Conservation (phyloP, 352 stramenopile species). For the Phytophthora rubi region DNA sequence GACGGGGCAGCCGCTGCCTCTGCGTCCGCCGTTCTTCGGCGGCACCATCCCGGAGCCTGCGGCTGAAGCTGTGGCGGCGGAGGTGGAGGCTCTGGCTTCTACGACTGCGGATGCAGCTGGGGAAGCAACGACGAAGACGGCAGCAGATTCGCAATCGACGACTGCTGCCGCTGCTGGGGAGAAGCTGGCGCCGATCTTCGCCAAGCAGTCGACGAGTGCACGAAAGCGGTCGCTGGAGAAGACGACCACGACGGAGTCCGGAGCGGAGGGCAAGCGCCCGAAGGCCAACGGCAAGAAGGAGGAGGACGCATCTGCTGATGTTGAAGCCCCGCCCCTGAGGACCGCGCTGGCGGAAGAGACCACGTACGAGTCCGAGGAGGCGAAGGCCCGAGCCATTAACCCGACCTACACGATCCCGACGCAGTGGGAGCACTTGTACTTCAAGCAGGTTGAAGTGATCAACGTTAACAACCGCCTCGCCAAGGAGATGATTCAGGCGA, state of each 20-base stretch:
- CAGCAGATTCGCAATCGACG: background rate
- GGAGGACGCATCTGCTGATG: background rate
- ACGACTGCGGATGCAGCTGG: constrained; percentile 2
- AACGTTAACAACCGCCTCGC: constrained; percentile 61
- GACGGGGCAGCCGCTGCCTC: constrained; percentile 43
- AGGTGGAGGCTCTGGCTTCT: constrained; percentile 21
- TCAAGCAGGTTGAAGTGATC: constrained; percentile 67
- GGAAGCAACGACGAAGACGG: background rate
- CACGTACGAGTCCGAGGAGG: constrained; percentile 39
- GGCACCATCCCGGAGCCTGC: constrained; percentile 35
- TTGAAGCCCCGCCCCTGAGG: constrained; percentile 20
- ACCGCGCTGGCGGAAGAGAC: constrained; percentile 30
- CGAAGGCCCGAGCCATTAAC: constrained; percentile 44
- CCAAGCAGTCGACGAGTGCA: constrained; percentile 21
- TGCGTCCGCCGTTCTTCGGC: constrained; percentile 48
- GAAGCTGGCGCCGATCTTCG: constrained; percentile 41
- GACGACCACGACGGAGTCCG: constrained; percentile 8
- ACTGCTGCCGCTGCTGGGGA: constrained; percentile 5
- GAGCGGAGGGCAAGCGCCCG: constrained; percentile 22
- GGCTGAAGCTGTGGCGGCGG: constrained; percentile 24
- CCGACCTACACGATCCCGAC: constrained; percentile 72
- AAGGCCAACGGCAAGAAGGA: constrained; percentile 18
- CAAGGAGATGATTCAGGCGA: constrained; percentile 63
- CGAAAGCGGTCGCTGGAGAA: constrained; percentile 54
- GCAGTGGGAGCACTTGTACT: constrained; percentile 77